These are phyloP conservation scores for Trifolium dubium DNA, from an alignment of 306 rosid genomes.

Conservation along the genomic window DNA sequence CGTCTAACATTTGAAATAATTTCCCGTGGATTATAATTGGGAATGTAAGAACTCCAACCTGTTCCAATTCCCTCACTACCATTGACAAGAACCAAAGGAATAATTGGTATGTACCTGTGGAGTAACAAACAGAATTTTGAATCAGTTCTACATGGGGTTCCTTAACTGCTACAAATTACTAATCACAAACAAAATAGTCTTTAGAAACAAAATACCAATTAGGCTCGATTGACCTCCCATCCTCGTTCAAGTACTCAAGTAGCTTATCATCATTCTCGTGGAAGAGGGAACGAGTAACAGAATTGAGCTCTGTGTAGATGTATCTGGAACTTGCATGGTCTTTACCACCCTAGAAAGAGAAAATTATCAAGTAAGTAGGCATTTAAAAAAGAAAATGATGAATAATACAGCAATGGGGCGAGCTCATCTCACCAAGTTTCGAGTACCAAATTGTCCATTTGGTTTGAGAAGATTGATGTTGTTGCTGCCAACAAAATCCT, in stretches of 20 bases:
- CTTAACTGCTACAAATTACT: not conserved
- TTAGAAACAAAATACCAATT: slow-evolving; percentile 57
- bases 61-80: slow-evolving; percentile 98
- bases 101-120: slow-evolving; percentile 85
- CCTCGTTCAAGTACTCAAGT: slow-evolving; percentile 90
- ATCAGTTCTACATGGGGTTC: slow-evolving; percentile 3
- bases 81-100: slow-evolving; percentile 89
- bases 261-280: slow-evolving; percentile 83
- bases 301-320: slow-evolving; percentile 65
- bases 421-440: slow-evolving; percentile 64
- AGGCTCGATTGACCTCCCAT: slow-evolving; percentile 85
- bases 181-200: not conserved
- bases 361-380: not conserved
- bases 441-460: slow-evolving; percentile 96
- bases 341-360: slow-evolving; percentile 78
- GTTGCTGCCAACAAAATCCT: slow-evolving; percentile 91
- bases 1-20: slow-evolving; percentile 77
- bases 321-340: slow-evolving; percentile 94
- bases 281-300: slow-evolving; percentile 74
- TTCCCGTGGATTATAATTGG: slow-evolving; percentile 92
- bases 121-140: not conserved
- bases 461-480: slow-evolving; percentile 87
- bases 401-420: not conserved
- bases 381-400: not conserved
- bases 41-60: slow-evolving; percentile 91